Evolutionary conservation across 371 early-diverging fungal genomes (phyloP).

Genomic region (Saksenaea oblongispora): DNA sequence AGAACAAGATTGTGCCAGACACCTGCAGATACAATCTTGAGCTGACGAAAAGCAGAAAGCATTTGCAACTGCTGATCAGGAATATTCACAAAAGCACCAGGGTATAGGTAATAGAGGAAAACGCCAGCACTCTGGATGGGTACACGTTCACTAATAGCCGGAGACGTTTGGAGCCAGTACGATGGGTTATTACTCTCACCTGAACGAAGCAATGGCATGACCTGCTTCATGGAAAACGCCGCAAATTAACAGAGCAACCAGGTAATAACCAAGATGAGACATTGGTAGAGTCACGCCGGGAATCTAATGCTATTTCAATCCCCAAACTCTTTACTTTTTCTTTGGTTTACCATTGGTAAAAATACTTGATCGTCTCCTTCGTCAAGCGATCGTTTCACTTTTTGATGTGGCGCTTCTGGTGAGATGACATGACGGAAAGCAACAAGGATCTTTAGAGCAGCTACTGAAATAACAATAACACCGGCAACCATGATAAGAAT

Average conservation of each 20-base stretch:
- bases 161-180: background rate
- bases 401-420: constrained; percentile 4
- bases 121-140: constrained; percentile 70
- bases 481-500: constrained; percentile 53
- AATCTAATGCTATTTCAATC: constrained; percentile 47
- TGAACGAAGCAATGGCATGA: constrained; percentile 76
- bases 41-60: constrained; percentile 51
- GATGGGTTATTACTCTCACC: constrained; percentile 45
- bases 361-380: constrained; percentile 53
- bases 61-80: constrained; percentile 49
- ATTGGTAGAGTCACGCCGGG: constrained; percentile 83
- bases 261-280: constrained; percentile 71
- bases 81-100: constrained; percentile 87
- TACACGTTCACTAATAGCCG: constrained; percentile 52
- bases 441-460: constrained; percentile 43
- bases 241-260: constrained; percentile 64
- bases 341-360: constrained; percentile 54
- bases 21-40: constrained; percentile 80
- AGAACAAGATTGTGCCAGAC: constrained; percentile 81
- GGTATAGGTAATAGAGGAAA: constrained; percentile 75
- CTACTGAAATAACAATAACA: constrained; percentile 50
- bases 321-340: background rate
- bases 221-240: constrained; percentile 82
- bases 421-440: constrained; percentile 8
- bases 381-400: constrained; percentile 15